Percentiles rank a stretch among this genome's conserved stretches.
These are phyloP conservation scores for Aspergillus sojae DNA, from an alignment of 2,329 filamentous ascomycete genomes.

Conservation along the genomic window DNA sequence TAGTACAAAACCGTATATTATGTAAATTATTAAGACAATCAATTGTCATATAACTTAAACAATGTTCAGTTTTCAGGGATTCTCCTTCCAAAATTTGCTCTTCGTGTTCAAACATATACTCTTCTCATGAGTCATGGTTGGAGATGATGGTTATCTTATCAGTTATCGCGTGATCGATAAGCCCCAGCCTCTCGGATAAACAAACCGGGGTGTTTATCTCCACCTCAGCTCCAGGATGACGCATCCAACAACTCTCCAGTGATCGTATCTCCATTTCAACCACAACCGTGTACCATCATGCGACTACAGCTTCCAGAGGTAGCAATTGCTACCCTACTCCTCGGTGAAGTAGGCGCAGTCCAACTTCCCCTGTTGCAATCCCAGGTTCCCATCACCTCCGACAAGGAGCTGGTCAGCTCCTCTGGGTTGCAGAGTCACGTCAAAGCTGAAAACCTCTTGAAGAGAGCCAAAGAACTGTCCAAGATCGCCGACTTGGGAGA, in stretches of 20 bases:
- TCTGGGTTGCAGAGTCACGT: slow-evolving; percentile 50
- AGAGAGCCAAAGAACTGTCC: slow-evolving; percentile 63
- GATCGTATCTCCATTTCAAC: background rate
- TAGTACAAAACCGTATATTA: no score
- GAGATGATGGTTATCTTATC: no score
- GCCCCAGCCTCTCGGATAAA: background rate
- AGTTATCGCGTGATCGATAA: background rate
- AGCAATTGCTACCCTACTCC: background rate
- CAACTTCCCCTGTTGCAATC: slow-evolving; percentile 23
- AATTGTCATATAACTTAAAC: no score
- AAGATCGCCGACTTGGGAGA: slow-evolving; percentile 62
- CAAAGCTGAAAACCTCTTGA: slow-evolving; percentile 57
- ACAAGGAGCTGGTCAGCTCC: slow-evolving; percentile 51
- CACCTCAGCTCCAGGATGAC: background rate
- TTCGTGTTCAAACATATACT: no score
- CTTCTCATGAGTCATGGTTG: no score
- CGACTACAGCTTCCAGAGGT: background rate
- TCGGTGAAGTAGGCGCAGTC: slow-evolving; percentile 19
- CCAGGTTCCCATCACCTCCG: slow-evolving; percentile 22
- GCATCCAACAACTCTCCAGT: background rate
- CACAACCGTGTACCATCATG: background rate
- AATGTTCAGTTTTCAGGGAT: no score
- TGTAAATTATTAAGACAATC: no score
- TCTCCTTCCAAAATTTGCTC: no score
- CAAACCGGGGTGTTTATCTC: background rate